Base-by-base conservation (phyloP, 2,329 filamentous ascomycete species). In the Aureobasidium mangrovei region DNA sequence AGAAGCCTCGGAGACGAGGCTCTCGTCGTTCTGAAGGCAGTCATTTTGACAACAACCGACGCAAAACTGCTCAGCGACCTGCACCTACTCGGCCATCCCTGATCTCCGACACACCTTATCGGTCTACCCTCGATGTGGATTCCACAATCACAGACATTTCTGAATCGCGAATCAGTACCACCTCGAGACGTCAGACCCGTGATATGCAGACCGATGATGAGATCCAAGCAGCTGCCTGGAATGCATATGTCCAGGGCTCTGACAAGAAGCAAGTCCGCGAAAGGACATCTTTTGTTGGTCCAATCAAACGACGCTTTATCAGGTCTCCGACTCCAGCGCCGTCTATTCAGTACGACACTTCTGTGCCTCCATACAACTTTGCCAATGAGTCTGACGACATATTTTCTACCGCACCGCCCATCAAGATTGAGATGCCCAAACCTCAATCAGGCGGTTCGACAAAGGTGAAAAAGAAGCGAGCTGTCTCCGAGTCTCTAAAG, bases 401-500 rank as follows among this genome's bases (percentile, higher is more conserved):
- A 7, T 46, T 64, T 38, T 40, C 53, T 27, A 29, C 40, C 10
- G 26, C 53, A 26, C 29, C 56, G n/a, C 38, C 40, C 2, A n/a
- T 39, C 1, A 45, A 49, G n/a, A 24, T 65, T 2, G 31, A 40
- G 18, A 18, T 18, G 36, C 10, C 35, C n/a, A 36, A 32, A 4
- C 61, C 62, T 40, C 59, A 63, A 42, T 61, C 62, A 4, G 29
- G 29, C 10, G n/a, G 28, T 24, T 28, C 40, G 24, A 28, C 36
- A n/a, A 56, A 54, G 40, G 60, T 54, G 2, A 31, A 48, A 31
- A 82, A 77, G 48, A 78, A 80, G 8, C 75, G 84, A 27, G 82
- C 81, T 32, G 79, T 82, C 10, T 87, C 85, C 0, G 76, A 73
- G 12, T 79, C 77, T 0, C 62, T 89, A 38, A 85, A 77, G 61